These are phyloP conservation scores for Tricharina praecox DNA, from an alignment of 495 filamentous ascomycete genomes.

Conservation along the genomic window DNA sequence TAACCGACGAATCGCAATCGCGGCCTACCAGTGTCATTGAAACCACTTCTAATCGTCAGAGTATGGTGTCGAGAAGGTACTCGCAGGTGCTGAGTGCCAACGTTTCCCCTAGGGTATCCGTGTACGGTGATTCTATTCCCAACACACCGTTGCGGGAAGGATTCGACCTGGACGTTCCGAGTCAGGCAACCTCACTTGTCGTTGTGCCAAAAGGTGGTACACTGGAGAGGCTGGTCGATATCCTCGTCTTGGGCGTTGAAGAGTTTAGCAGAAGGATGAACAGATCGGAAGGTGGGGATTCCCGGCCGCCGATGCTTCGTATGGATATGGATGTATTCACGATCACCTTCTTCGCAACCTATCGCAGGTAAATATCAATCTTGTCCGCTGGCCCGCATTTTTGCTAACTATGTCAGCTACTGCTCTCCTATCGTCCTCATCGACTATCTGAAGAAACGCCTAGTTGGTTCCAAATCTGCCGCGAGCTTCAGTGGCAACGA, in stretches of 20 bases:
- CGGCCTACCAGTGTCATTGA: slow-evolving; percentile 26
- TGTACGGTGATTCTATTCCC: slow-evolving; percentile 17
- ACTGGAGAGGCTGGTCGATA: slow-evolving; percentile 28
- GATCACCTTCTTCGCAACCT: slow-evolving; percentile 28
- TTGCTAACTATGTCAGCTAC: slow-evolving; percentile 19
- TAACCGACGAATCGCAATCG: slow-evolving; percentile 22
- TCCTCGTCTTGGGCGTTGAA: slow-evolving; percentile 27
- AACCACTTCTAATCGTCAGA: slow-evolving; percentile 25
- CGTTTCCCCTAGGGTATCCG: slow-evolving; percentile 19
- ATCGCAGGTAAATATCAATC: slow-evolving; percentile 20
- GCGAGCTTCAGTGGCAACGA: slow-evolving; percentile 23
- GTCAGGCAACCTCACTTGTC: slow-evolving; percentile 10
- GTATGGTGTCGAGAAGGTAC: slow-evolving; percentile 20
- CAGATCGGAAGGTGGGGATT: slow-evolving; percentile 11
- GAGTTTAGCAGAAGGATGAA: slow-evolving; percentile 28
- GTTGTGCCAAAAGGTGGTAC: slow-evolving; percentile 28
- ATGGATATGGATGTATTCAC: slow-evolving; percentile 30
- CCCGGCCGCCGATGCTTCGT: slow-evolving; percentile 14
- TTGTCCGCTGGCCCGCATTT: background rate
- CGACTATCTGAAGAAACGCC: slow-evolving; percentile 28
- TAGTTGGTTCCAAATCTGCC: slow-evolving; percentile 27
- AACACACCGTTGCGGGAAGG: slow-evolving; percentile 14
- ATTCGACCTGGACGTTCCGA: slow-evolving; percentile 13
- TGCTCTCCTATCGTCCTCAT: slow-evolving; percentile 27
- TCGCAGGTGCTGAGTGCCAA: slow-evolving; percentile 20